phyloP scores from a whole-genome alignment of 2,329 filamentous ascomycete species.

The Samsoniella hepiali region DNA sequence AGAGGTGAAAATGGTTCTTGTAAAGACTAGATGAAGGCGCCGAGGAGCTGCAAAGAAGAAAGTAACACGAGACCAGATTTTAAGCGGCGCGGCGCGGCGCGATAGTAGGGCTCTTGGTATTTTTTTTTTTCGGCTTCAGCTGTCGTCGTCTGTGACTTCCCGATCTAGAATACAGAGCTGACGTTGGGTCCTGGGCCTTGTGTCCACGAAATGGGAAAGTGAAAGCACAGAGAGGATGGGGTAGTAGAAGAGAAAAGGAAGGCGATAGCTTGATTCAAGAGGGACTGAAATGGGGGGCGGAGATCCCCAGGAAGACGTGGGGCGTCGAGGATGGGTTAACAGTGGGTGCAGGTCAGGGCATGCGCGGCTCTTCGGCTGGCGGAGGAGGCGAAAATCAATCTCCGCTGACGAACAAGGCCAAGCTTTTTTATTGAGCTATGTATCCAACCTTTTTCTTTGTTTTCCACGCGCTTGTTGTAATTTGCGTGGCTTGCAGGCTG shows the following conservation, averaged over 20 bases:
- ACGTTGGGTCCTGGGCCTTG: too few species aligned
- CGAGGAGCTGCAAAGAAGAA: background rate
- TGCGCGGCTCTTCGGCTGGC: background rate
- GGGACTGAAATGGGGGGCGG: slow-evolving; percentile 10
- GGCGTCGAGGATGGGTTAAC: slow-evolving; percentile 10
- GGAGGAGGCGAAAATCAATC: background rate
- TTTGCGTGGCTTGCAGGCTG: too few species aligned
- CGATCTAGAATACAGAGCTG: background rate
- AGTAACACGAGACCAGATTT: background rate
- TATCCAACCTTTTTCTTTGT: background rate
- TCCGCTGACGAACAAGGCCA: background rate
- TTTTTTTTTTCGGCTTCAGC: background rate
- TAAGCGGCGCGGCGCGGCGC: background rate
- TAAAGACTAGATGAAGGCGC: background rate
- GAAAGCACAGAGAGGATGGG: background rate
- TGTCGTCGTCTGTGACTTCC: background rate
- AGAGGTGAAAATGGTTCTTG: background rate
- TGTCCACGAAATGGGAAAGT: too few species aligned
- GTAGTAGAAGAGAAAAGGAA: background rate
- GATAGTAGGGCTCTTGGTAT: background rate
- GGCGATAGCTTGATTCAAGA: background rate
- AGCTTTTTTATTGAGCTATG: background rate
- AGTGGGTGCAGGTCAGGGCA: slow-evolving; percentile 8
- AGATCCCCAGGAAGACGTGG: slow-evolving; percentile 15
- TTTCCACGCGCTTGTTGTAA: background rate